These are phyloP conservation scores for Phalaenopsis hybrid DNA, from an alignment of 116 monocot species.

Conservation along the genomic window DNA sequence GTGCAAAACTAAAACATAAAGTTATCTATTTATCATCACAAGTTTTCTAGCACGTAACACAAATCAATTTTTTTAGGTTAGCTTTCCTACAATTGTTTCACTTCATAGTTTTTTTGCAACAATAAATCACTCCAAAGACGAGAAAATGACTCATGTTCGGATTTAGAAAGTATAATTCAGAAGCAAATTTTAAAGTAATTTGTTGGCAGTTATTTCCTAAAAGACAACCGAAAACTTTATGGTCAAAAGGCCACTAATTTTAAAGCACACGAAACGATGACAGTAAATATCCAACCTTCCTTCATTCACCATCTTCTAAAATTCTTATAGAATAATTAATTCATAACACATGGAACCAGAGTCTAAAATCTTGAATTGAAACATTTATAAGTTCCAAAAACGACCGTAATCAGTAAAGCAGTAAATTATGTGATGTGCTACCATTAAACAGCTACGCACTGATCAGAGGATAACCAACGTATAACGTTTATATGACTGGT, in stretches of 20 bases:
- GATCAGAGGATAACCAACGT: no score
- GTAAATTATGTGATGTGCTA: no score
- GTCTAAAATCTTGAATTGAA: not conserved
- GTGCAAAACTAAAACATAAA: not conserved
- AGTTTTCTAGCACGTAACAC: not conserved
- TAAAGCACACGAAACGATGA: not conserved
- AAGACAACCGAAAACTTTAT: not conserved
- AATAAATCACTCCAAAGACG: no score
- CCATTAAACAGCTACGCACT: no score
- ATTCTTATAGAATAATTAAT: not conserved
- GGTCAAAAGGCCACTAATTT: not conserved
- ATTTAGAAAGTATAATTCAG: not conserved
- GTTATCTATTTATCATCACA: not conserved
- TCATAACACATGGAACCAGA: not conserved
- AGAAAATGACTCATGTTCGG: no score
- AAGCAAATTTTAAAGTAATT: not conserved
- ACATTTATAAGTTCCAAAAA: not conserved
- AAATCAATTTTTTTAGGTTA: not conserved
- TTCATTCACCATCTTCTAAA: not conserved
- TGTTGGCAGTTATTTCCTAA: not conserved
- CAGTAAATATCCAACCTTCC: not conserved
- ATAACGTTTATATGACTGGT: no score
- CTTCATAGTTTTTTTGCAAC: no score
- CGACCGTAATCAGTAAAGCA: no score
- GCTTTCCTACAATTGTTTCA: not conserved